These are phyloP conservation scores for Calocera cornea DNA, from an alignment of 768 basidiomycete genomes.

Conservation along the genomic window DNA sequence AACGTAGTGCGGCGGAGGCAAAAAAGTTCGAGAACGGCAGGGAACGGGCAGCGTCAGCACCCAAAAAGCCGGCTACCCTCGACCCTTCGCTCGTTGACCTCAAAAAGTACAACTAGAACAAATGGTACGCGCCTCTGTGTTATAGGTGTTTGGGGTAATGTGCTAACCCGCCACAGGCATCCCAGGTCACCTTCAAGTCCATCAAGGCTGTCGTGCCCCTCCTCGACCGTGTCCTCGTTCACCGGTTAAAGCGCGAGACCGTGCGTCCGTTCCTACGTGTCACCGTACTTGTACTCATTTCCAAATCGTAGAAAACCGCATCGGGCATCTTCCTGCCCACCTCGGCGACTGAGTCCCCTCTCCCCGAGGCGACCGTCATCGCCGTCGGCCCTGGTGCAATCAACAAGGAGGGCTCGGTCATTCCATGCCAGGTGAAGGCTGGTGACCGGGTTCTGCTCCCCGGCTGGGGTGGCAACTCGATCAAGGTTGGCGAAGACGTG, in stretches of 20 bases:
- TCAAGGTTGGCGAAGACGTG: conserved; percentile 96
- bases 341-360: conserved; percentile 64
- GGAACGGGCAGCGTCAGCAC: not conserved
- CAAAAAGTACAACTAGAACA: not conserved
- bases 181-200: conserved; percentile 87
- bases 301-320: conserved; percentile 77
- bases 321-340: conserved; percentile 91
- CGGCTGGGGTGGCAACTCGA: conserved; percentile 89
- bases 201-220: conserved; percentile 85
- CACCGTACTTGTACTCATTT: not conserved
- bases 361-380: conserved; percentile 96
- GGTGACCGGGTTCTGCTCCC: conserved; percentile 91
- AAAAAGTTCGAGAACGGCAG: conserved; percentile 4
- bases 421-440: conserved; percentile 64
- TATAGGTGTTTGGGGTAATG: not conserved
- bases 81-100: not conserved
- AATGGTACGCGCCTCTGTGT: not conserved
- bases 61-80: not conserved
- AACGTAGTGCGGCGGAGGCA: not conserved
- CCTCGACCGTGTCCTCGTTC: conserved; percentile 91
- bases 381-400: conserved; percentile 91
- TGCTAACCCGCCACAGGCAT: conserved; percentile 35
- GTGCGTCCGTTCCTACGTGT: conserved; percentile 35
- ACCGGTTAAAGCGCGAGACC: conserved; percentile 92
- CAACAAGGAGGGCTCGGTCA: conserved; percentile 65